Evolutionary conservation across 106 monocot genomes (phyloP), one percentile per base, ranked within the genome.

Genomic region (Amphibolis antarctica): DNA sequence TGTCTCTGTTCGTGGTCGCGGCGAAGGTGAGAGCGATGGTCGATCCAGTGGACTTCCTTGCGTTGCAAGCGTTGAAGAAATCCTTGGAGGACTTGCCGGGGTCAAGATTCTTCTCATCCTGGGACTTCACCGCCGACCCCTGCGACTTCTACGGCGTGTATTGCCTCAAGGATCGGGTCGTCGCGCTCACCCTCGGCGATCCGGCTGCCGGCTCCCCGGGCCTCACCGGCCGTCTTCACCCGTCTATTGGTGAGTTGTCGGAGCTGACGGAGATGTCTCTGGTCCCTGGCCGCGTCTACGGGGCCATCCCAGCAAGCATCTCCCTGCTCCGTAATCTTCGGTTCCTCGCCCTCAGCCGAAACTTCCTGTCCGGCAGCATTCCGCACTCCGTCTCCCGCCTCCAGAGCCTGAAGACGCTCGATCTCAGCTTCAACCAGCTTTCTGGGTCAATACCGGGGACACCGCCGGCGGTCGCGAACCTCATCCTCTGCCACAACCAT

Each of bases 51-150:
- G 72, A 73, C 58, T 73, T 73, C 55, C 72, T 73, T 9, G 65
- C 57, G 15, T 55, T 73, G 20, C 72, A 73, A 20, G 55, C 55
- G 24, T 28, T 73, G 11, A 54, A 55, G 42, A 58, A 36, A 21
- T 42, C 64, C 42, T 46, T 73, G 7, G 28, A 55, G 1, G 72
- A 73, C 13, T 18, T 65, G 28, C 64, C 72, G 10, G 72, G 72
- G 13, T 73, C 72, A 17, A 21, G 5, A 17, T 73, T 65, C 56
- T 65, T 73, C 57, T 51, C 64, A 11, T 13, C 54, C 11, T 73
- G 72, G 72, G 72, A 73, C 65, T 73, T 73, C 72, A 73, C 46
- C 47, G 15, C 28, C 65, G 72, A 73, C 56, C 72, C 72, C 45
- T 73, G 65, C 65, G 42, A 12, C 72, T 73, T 73, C 72, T 51